Evolutionary conservation across 208 protist genomes (phyloP).

Genomic region (Crithidia expoeki): DNA sequence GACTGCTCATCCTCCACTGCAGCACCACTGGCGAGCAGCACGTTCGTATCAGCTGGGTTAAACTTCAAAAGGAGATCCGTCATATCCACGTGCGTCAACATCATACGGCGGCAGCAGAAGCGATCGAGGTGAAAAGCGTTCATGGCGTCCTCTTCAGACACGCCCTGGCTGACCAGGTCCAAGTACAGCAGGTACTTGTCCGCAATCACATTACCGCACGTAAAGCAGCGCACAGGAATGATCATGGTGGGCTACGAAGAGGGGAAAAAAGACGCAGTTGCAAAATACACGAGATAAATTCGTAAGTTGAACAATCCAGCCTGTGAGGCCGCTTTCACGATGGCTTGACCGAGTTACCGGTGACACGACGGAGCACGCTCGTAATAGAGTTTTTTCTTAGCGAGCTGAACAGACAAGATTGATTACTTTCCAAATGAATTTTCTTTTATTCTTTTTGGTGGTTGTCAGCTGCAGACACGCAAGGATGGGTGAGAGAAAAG

Average conservation of each 20-base stretch:
- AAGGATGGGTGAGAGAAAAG: no score
- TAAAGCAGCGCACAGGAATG: conserved; percentile 99
- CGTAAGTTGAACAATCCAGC: no score
- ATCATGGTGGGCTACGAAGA: conserved; percentile 91
- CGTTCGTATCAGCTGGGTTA: conserved; percentile 88
- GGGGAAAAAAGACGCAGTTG: background rate
- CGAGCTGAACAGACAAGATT: no score
- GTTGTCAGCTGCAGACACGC: no score
- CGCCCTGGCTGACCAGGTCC: conserved; percentile 91
- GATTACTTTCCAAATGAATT: no score
- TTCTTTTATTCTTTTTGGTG: no score
- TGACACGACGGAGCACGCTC: no score
- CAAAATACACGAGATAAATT: background rate
- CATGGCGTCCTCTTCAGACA: conserved; percentile 96
- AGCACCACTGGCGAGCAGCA: conserved; percentile 24
- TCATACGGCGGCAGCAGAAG: conserved; percentile 99
- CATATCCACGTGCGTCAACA: conserved; percentile 99
- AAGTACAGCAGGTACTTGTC: conserved; percentile 98
- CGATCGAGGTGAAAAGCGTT: conserved; percentile 96
- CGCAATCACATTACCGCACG: conserved; percentile 99
- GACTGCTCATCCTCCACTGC: background rate
- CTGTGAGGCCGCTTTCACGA: no score
- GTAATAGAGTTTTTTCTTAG: no score
- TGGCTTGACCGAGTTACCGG: no score
- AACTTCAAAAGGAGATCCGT: conserved; percentile 98